A percentile compares a stretch with the other conserved stretches of the same genome.
Evolutionary conservation across 257 asterid genomes (phyloP).

Genomic region (Oldenlandia corymbosa): DNA sequence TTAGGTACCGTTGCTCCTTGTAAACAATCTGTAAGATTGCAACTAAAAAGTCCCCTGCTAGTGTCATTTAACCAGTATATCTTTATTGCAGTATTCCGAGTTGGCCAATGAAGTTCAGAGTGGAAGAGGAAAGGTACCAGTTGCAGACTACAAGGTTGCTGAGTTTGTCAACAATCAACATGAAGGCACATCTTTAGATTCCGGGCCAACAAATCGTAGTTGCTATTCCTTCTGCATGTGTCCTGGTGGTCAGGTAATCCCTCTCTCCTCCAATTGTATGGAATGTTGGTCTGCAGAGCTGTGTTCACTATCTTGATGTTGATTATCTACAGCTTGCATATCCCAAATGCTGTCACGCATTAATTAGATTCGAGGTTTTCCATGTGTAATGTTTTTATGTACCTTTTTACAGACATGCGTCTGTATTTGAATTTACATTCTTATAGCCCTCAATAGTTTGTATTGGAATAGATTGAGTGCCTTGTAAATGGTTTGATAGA

Average conservation of each 20-base stretch:
- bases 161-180: constrained; percentile 40
- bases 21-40: too few relatives aligned
- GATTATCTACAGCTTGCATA: not conserved
- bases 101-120: constrained; percentile 69
- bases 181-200: constrained; percentile 22
- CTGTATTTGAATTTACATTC: not conserved
- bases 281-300: not conserved
- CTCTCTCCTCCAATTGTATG: not conserved
- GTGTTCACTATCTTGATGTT: not conserved
- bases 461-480: too few relatives aligned
- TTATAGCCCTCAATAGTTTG: not conserved
- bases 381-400: too few relatives aligned
- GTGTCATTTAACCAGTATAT: not conserved
- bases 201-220: constrained; percentile 41
- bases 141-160: constrained; percentile 93
- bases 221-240: constrained; percentile 99
- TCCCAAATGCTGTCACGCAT: not conserved
- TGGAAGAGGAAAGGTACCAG: constrained; percentile 94
- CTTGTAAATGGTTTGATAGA: not conserved
- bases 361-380: not conserved
- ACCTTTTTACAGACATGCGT: not conserved
- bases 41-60: not conserved
- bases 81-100: constrained; percentile 60
- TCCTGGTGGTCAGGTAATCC: constrained; percentile 94
- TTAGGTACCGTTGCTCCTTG: not conserved